Evolutionary conservation across 495 filamentous ascomycete species (phyloP).

Genomic region (Hypoxylon fragiforme): DNA sequence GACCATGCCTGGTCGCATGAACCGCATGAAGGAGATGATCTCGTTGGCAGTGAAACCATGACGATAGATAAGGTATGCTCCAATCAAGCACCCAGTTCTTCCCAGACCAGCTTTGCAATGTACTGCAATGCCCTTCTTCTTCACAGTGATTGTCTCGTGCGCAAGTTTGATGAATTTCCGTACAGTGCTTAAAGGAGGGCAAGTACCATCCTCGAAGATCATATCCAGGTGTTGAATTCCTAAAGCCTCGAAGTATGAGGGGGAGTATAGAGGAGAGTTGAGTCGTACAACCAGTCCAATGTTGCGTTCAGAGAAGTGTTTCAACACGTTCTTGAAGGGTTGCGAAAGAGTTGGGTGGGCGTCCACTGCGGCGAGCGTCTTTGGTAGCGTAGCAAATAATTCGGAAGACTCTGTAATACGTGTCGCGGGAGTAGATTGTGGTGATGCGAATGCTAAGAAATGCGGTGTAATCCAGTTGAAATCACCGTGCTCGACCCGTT

Average conservation of each 20-base stretch:
- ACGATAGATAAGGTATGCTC: constrained; percentile 95
- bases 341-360: constrained; percentile 64
- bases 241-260: constrained; percentile 91
- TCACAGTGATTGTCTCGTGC: constrained; percentile 87
- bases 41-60: constrained; percentile 99
- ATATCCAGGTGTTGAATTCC: constrained; percentile 96
- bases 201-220: constrained; percentile 99
- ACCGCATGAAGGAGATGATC: constrained; percentile 97
- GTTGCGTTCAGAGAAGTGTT: constrained; percentile 81
- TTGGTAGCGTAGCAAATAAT: constrained; percentile 70
- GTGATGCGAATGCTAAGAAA: constrained; percentile 96
- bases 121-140: constrained; percentile 87
- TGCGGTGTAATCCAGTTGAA: constrained; percentile 98
- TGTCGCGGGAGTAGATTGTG: constrained; percentile 75
- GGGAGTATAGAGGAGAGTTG: constrained; percentile 93
- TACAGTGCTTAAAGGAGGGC: constrained; percentile 82
- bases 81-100: constrained; percentile 95
- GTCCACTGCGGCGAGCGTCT: constrained; percentile 66
- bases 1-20: constrained; percentile 99
- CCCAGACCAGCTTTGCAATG: constrained; percentile 98
- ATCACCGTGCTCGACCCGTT: constrained; percentile 96
- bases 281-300: constrained; percentile 93
- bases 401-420: constrained; percentile 71
- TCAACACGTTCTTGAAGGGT: constrained; percentile 93
- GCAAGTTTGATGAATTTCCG: constrained; percentile 92